Percentiles rank a stretch among this genome's conserved stretches.
Evolutionary conservation across 2,329 filamentous ascomycete species (phyloP).

Genomic region (Ophiostoma sp.): DNA sequence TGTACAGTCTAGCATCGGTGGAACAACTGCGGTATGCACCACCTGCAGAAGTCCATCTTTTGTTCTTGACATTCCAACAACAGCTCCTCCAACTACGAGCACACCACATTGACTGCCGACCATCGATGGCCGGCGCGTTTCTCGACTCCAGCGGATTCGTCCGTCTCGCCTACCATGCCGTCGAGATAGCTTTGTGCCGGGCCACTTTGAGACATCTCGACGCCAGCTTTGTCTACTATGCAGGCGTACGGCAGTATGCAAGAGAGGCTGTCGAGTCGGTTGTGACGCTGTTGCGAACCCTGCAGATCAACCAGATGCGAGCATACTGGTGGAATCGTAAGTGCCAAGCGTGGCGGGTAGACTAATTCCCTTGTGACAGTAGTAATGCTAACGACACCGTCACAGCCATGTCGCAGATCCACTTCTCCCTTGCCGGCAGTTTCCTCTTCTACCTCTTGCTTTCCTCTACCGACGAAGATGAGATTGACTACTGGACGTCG

Average conservation of each 20-base stretch:
- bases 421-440: background rate
- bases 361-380: background rate
- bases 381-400: background rate
- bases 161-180: background rate
- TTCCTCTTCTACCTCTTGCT: background rate
- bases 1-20: background rate
- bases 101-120: background rate
- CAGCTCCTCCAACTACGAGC: background rate
- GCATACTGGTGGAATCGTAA: slow-evolving; percentile 6
- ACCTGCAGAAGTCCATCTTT: background rate
- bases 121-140: background rate
- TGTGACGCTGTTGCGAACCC: background rate
- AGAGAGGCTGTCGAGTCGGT: background rate
- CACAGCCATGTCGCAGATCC: background rate
- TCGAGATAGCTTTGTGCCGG: background rate
- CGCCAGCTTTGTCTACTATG: background rate
- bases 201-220: background rate
- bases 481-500: slow-evolving; percentile 6
- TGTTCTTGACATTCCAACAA: background rate
- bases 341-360: background rate
- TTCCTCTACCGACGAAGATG: background rate
- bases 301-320: slow-evolving; percentile 2
- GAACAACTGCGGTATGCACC: background rate
- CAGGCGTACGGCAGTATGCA: background rate
- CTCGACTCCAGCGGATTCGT: background rate